These are phyloP conservation scores for Coemansia aciculifera DNA, from an alignment of 192 early-diverging fungal genomes.

Conservation along the genomic window DNA sequence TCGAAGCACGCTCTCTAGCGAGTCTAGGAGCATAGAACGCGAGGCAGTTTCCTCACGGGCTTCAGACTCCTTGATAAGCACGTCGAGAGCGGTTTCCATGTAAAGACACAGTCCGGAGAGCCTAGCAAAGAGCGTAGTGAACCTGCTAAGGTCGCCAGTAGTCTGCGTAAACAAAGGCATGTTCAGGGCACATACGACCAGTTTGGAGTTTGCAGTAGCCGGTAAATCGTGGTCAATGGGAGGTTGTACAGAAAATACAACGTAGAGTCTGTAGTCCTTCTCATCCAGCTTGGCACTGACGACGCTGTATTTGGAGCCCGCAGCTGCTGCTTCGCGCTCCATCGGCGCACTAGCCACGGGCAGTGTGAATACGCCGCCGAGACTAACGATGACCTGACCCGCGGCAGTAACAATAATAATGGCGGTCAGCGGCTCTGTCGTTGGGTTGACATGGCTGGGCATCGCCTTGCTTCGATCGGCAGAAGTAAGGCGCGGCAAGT, in stretches of 20 bases:
- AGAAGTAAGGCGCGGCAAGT: constrained; percentile 23
- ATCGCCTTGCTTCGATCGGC: constrained; percentile 30
- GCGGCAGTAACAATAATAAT: constrained; percentile 18
- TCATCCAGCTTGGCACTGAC: constrained; percentile 17
- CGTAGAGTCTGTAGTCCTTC: not conserved
- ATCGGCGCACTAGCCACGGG: constrained; percentile 15
- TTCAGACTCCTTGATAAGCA: constrained; percentile 20
- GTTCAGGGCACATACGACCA: constrained; percentile 13
- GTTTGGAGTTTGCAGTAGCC: not conserved
- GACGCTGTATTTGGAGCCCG: not conserved
- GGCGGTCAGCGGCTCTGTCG: constrained; percentile 19
- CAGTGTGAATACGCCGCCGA: constrained; percentile 43
- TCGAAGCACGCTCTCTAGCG: constrained; percentile 34
- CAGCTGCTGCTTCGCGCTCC: not conserved
- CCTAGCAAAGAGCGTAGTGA: constrained; percentile 28
- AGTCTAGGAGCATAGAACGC: constrained; percentile 14
- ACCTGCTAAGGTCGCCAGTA: constrained; percentile 16
- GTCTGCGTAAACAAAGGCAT: constrained; percentile 25
- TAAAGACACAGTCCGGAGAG: constrained; percentile 35
- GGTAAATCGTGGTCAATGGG: not conserved
- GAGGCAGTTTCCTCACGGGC: constrained; percentile 26
- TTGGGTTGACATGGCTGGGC: constrained; percentile 24
- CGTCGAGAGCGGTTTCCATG: constrained; percentile 22
- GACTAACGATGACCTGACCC: constrained; percentile 31
- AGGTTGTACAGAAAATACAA: constrained; percentile 3